Base-by-base conservation (phyloP, 163 green algal genomes). In the Scenedesmus sp. region DNA sequence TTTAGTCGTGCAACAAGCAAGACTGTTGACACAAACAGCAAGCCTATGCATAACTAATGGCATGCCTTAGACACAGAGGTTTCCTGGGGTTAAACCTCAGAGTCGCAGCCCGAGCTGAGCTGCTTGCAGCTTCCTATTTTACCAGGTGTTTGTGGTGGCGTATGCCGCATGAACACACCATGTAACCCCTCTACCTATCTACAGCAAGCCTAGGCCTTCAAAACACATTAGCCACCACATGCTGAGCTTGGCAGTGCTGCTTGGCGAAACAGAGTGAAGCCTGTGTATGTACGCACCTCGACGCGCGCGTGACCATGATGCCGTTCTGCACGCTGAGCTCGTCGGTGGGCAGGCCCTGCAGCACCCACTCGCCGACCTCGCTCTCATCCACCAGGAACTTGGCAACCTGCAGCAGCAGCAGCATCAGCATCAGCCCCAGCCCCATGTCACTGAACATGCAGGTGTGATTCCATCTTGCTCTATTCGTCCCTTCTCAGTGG, bases 281-380 rank as follows among this genome's bases (percentile, higher is more conserved):
- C 13, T 0, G 13, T 46, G 6, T 6, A 4, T 6, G 23, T 56
- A 59, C 90, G 5, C 54, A 93, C 90, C 90, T 88, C 4, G 96
- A 93, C 23, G 96, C 97, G 56, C 97, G 95, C 15, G 97, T 99
- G 46, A 99, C 97, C 94, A 99, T 97, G 93, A 99, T 98, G 89
- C 98, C 98, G 90, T 99, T 99, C 93, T 99, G 98, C 56, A 99
- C 94, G 60, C 96, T 98, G 79, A 99, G 95, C 86, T 99, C 97
- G 91, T 99, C 98, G 2, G 96, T 98, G 67, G 98, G 98, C 91
- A 99, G 97, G 64, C 98, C 98, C 94, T 98, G 96, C 64, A 98
- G 95, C 55, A 96, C 98, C 97, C 97, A 99, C 95, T 99, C 96
- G 64, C 96, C 96, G 6, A 99, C 95, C 93, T 99, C 98, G 2